phyloP scores from a whole-genome alignment of 176 grass and related monocot species.

The Carex littledalei region DNA sequence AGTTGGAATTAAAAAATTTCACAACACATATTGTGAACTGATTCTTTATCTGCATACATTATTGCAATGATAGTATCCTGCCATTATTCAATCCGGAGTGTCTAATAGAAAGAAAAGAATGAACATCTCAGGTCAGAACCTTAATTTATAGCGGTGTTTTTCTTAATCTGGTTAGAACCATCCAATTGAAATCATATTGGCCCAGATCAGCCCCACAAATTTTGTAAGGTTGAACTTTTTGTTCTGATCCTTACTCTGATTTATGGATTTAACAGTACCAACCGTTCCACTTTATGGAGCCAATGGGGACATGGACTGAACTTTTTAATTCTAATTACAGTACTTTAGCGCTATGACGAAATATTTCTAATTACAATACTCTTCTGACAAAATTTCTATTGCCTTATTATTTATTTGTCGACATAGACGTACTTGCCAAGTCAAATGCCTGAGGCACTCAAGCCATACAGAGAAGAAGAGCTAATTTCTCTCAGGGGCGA shows the following conservation, averaged over 20 bases:
- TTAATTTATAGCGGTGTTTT: too few relatives aligned
- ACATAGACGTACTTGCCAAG: constrained; percentile 53
- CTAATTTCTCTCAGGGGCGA: constrained; percentile 52
- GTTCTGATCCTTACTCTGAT: too few relatives aligned
- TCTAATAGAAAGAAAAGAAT: not conserved
- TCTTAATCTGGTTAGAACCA: too few relatives aligned
- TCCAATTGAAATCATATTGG: not conserved
- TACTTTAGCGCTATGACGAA: not conserved
- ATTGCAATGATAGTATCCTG: not conserved
- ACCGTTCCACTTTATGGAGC: not conserved
- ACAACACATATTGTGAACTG: too few relatives aligned
- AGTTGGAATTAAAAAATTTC: too few relatives aligned
- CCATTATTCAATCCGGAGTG: not conserved
- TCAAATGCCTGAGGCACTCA: constrained; percentile 52
- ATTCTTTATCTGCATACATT: too few relatives aligned
- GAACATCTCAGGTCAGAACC: not conserved
- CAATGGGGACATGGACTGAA: not conserved
- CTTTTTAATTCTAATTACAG: not conserved
- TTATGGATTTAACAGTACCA: not conserved
- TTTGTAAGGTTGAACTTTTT: not conserved
- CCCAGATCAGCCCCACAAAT: not conserved
- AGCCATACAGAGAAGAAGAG: constrained; percentile 61
- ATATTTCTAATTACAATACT: not conserved
- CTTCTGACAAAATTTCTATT: not conserved
- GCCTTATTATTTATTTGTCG: not conserved